Conservation (phyloP, 2,329 filamentous ascomycete species). For the Botryotinia calthae region DNA sequence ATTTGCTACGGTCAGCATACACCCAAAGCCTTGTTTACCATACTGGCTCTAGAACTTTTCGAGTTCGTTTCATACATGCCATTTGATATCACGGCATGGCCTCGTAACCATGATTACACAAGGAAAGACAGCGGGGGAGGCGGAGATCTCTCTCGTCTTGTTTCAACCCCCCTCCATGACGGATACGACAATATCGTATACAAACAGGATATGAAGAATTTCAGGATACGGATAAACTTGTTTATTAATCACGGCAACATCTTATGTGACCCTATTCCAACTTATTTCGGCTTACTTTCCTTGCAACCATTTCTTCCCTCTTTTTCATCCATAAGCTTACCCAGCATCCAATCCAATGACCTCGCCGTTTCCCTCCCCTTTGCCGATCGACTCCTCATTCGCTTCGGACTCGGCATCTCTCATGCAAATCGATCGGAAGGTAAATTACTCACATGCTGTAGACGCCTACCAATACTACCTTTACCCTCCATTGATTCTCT, state of each 20-base stretch:
- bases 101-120: neutral
- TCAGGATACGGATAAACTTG: neutral
- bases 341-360: neutral
- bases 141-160: neutral
- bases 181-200: neutral
- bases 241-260: neutral
- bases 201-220: neutral
- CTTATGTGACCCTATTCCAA: neutral
- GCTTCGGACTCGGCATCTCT: neutral
- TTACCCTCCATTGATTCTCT: neutral
- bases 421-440: neutral
- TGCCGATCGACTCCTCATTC: neutral
- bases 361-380: too few relatives aligned
- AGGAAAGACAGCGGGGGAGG: neutral
- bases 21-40: neutral
- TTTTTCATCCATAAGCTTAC: neutral
- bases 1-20: conserved; percentile 10
- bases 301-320: neutral
- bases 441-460: conserved; percentile 11
- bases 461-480: neutral
- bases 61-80: neutral
- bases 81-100: neutral
- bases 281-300: neutral
- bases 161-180: neutral
- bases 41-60: neutral